Evolutionary conservation across 371 early-diverging fungal species (phyloP).

Genomic region (Mortierella sp.): DNA sequence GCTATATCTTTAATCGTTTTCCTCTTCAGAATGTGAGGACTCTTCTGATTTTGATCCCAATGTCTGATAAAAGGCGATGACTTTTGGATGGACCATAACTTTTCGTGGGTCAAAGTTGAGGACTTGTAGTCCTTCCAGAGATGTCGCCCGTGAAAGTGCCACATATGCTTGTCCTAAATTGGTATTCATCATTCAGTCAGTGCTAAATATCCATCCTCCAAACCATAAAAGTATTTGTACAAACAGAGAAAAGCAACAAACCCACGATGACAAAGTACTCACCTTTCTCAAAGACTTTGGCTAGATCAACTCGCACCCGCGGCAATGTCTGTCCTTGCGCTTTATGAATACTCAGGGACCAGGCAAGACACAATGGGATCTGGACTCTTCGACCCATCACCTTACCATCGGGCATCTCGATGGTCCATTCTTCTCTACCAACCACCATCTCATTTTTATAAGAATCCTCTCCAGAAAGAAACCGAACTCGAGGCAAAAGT

Average conservation of each 20-base stretch:
- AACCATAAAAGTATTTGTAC: background rate
- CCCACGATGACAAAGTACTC: background rate
- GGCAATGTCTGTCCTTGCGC: conserved; percentile 60
- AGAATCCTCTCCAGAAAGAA: conserved; percentile 16
- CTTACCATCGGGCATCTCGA: conserved; percentile 29
- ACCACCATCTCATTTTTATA: conserved; percentile 17
- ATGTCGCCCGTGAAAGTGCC: conserved; percentile 62
- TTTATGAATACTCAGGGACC: conserved; percentile 75
- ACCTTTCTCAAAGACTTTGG: conserved; percentile 46
- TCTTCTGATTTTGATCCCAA: background rate
- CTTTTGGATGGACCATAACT: conserved; percentile 78
- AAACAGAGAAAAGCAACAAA: conserved; percentile 7
- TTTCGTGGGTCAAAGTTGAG: conserved; percentile 74
- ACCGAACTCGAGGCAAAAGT: conserved; percentile 36
- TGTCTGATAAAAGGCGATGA: conserved; percentile 64
- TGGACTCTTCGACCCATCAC: conserved; percentile 45
- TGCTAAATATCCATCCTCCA: conserved; percentile 58
- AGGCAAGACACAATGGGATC: conserved; percentile 70
- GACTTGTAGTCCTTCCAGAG: conserved; percentile 69
- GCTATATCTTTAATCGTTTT: no score
- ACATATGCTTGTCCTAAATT: conserved; percentile 71
- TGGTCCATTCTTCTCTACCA: conserved; percentile 40
- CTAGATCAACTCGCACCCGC: conserved; percentile 48
- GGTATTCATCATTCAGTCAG: conserved; percentile 54
- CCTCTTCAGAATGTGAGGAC: no score